Evolutionary conservation across 805 yeast genomes (phyloP), one percentile per base, ranked within the genome.

Genomic region (Wickerhamiella brachini): DNA sequence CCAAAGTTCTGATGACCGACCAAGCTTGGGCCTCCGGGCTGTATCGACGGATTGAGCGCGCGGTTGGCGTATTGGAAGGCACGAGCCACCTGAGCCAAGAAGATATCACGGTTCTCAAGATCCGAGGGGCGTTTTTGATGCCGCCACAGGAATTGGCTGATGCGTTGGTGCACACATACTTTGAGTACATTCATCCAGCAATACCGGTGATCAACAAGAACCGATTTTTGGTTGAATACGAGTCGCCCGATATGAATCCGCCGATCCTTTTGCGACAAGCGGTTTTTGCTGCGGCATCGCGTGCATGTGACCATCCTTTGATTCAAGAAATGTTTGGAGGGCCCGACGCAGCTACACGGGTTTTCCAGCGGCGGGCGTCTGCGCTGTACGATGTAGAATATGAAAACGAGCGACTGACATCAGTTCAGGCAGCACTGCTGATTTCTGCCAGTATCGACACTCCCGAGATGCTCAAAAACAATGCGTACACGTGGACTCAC

Each of bases 361-460:
- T 85, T 2, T 77, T 84, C 53, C 80, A 79, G 65, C 74, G 79
- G 56, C 72, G 94, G 17, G 89, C 88, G 3, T 82, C 81, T 66
- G 85, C 87, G 0, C 66, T 85, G 23, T 83, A 77, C 62, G 90
- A 84, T 59, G 76, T 84, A 1, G 77, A 75, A 55, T 77, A 77
- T 56, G 93, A 85, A 65, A 67, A 73, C 31, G 87, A 83, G 59
- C 77, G 84, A 1, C 69, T 81, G 1, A 67, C 77, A 5, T 66
- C 81, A 22, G 71, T 84, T 8, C 88, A 82, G 59, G 73, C 87
- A 0, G 67, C 81, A 39, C 64, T 79, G 21, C 65, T 84, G 26
- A 71, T 85, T 54, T 82, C 84, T 0, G 74, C 80, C 58, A 81
- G 79, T 65, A 80, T 87, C 80, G 89, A 81, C 56, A 81, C 85